phyloP scores from a whole-genome alignment of 345 rosid genomes.

The Rhodamnia rubescens region DNA sequence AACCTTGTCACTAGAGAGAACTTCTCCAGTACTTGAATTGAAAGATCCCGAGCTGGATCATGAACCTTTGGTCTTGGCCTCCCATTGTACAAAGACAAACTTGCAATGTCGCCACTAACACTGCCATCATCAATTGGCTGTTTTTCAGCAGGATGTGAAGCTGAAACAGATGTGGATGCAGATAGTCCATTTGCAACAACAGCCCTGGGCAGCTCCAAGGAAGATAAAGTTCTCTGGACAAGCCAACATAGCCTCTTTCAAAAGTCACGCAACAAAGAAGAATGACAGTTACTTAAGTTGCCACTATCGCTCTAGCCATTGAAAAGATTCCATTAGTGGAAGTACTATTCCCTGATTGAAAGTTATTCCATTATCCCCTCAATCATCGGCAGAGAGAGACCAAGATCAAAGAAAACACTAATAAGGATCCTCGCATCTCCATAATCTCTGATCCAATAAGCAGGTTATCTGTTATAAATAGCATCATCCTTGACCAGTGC shows the following conservation, averaged over 20 bases:
- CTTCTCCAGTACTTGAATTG: constrained; percentile 83
- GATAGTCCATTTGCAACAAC: constrained; percentile 51
- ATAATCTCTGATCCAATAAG: neutral
- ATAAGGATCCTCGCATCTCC: neutral
- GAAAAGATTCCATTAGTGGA: neutral
- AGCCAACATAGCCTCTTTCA: constrained; percentile 6
- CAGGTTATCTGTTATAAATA: neutral
- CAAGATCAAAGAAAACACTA: neutral
- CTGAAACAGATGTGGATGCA: constrained; percentile 25
- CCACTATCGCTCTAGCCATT: neutral
- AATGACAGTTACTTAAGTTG: neutral
- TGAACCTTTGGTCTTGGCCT: constrained; percentile 52
- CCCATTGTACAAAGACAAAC: constrained; percentile 29
- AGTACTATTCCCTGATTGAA: neutral
- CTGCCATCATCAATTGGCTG: constrained; percentile 30
- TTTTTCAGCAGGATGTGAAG: constrained; percentile 29
- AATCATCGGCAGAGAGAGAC: neutral
- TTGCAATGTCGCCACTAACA: constrained; percentile 15
- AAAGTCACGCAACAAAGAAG: neutral
- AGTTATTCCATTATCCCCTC: neutral
- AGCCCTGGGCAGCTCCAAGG: constrained; percentile 84
- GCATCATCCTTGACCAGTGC: neutral
- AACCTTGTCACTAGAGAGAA: constrained; percentile 92
- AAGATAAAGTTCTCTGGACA: constrained; percentile 70
- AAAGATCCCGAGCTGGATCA: constrained; percentile 88